Base-by-base conservation (phyloP, 495 filamentous ascomycete genomes). In the Entonaema liquescens region DNA sequence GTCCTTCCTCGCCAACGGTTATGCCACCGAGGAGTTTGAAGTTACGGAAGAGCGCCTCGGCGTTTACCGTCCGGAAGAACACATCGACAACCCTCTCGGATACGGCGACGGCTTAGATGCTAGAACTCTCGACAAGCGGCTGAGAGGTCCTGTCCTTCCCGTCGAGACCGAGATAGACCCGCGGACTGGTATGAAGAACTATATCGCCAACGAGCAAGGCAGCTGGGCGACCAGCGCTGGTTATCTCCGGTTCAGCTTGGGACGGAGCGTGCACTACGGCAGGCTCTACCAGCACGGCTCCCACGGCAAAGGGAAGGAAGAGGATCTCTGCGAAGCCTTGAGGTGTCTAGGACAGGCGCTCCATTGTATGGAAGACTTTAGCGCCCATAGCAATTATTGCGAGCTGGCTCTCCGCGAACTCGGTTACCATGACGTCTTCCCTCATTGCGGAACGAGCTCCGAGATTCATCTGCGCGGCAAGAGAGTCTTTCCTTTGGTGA, bases 21-120 rank as follows among this genome's bases (percentile, higher is more conserved):
- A 97, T 83, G 95, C 94, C n/a, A 98, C 95, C 0, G 91, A 84
- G 15, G 95, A 99, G 77, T 99, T 97, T 75, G 95, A 99, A 76
- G 95, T 99, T 52, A 99, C 95, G 4, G 86, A 91, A 3, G 94
- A 98, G 42, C 85, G 95, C 8, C 85, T 99, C 7, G 95, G 95
- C 7, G 91, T 93, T 64, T 99, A 99, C 75, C 86, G 95, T 12
- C 94, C 95, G 0, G 95, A 99, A 74, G 95, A 99, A 76, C 94
- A 98, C 77, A 98, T 99, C 70, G 89, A 90, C 72, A 97, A 97
- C 76, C 92, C 92, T 3, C 93, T 92, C 71, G 93, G 93, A 63
- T 97, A 98, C 73, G 95, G 93, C 50, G 95, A 98, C 73, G 91
- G 92, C 70, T 71, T 86, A 55, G 95, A 99, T 80, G 95, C 95